Base-by-base conservation (phyloP, 352 stramenopile species). In the Pythium monospermum region DNA sequence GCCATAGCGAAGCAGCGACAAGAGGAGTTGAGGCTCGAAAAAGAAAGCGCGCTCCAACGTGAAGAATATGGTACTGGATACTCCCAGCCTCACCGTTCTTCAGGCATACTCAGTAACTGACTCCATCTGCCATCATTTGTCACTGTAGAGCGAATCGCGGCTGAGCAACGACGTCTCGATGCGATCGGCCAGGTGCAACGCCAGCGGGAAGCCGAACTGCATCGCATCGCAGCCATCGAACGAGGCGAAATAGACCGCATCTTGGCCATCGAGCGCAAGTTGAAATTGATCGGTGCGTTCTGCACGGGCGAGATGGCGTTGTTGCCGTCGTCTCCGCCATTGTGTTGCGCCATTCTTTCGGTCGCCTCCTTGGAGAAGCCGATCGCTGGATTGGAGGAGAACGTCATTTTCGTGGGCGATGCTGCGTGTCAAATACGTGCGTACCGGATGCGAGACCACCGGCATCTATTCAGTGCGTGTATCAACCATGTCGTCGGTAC, bases 61-160 rank as follows among this genome's bases (percentile, higher is more conserved):
- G 51, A 69, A 18, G 66, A 85, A 56, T 41, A 71, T 25, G 76
- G 79, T 86, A 48, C n/a, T n/a, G n/a, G n/a, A n/a, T n/a, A n/a
- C n/a, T n/a, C n/a, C n/a, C n/a, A n/a, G n/a, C n/a, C n/a, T n/a
- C n/a, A n/a, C n/a, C n/a, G n/a, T n/a, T n/a, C n/a, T n/a, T n/a
- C n/a, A n/a, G n/a, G n/a, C n/a, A n/a, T n/a, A n/a, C n/a, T n/a
- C n/a, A 38, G 6, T 32, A 23, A 32, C 26, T 18, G 21, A 15
- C 21, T 32, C 30, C 28, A 35, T 26, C 11, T 43, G 36, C 38
- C 7, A 36, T 15, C 12, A 2, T 1, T 2, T 46, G 15, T 8
- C 26, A 21, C 22, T 16, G 26, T 19, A 86, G 76, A 87, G 22
- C 38, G 58, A 1, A 53, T 73, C 23, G 71, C 61, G 1, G 64